These are phyloP conservation scores for Pelargonium myrrhifolium DNA, from an alignment of 441 rosid species.

Conservation along the genomic window DNA sequence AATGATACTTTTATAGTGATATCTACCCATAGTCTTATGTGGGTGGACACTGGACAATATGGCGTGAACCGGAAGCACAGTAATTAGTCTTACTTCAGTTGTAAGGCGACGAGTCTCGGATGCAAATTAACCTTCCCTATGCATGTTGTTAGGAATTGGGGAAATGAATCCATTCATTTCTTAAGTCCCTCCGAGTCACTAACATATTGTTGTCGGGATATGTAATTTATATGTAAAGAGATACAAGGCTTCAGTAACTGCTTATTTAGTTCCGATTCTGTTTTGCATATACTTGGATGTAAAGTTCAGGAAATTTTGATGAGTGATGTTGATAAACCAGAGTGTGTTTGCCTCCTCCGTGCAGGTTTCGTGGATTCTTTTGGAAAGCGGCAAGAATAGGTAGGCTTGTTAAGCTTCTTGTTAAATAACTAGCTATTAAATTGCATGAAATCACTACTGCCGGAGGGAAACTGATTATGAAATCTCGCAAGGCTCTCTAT, in stretches of 20 bases:
- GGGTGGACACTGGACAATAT: background rate
- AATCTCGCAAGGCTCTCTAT: background rate
- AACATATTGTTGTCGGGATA: too few species aligned
- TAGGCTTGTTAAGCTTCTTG: slow-evolving; percentile 17
- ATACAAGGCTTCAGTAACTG: too few species aligned
- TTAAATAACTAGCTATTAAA: background rate
- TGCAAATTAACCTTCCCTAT: too few species aligned
- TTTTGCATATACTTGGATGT: background rate
- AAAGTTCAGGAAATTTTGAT: background rate
- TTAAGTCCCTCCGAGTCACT: too few species aligned
- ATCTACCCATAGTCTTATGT: background rate
- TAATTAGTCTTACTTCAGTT: background rate
- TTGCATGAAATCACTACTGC: background rate
- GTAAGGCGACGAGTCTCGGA: background rate
- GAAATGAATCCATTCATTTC: background rate
- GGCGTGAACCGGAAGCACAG: background rate
- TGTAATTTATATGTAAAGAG: too few species aligned
- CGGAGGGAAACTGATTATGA: background rate
- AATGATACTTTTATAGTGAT: background rate
- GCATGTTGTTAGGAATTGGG: background rate
- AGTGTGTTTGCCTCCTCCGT: background rate
- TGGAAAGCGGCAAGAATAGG: slow-evolving; percentile 99
- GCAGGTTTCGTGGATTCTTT: slow-evolving; percentile 84
- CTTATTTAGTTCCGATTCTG: too few species aligned
- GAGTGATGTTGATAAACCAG: background rate